Evolutionary conservation across 1,284 basidiomycete species (phyloP).

Genomic region (Peniophora sp.): DNA sequence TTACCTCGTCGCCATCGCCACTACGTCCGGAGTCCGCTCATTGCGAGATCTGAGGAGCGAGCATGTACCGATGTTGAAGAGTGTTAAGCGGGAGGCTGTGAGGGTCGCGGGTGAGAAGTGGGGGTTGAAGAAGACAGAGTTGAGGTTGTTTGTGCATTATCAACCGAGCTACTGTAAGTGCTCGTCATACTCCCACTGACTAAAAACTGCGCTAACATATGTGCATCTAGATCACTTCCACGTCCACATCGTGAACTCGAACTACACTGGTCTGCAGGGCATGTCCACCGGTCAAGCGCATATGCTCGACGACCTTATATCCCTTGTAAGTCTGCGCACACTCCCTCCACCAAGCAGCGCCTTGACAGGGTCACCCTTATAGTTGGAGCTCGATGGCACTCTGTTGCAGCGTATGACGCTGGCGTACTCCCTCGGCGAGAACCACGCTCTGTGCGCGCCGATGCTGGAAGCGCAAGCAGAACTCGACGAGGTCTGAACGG

Average conservation of each 20-base stretch:
- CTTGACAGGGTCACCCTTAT: too few relatives aligned
- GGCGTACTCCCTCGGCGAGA: constrained; percentile 77
- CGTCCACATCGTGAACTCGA: constrained; percentile 86
- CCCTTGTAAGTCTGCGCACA: constrained; percentile 61
- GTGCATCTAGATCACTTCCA: constrained; percentile 78
- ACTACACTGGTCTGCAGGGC: constrained; percentile 56
- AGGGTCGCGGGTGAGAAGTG: constrained; percentile 52
- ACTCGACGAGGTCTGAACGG: constrained; percentile 8
- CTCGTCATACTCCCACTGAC: not conserved
- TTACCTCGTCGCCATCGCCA: constrained; percentile 70
- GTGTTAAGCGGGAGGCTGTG: constrained; percentile 53
- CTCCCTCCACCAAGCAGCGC: too few relatives aligned
- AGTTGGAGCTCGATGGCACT: constrained; percentile 59
- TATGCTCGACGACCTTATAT: constrained; percentile 87
- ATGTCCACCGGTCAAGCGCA: constrained; percentile 90
- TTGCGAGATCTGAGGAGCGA: constrained; percentile 61
- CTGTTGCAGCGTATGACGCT: constrained; percentile 69
- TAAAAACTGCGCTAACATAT: not conserved
- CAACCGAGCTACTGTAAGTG: constrained; percentile 91
- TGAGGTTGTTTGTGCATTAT: constrained; percentile 89
- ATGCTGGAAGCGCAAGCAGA: constrained; percentile 30
- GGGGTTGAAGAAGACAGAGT: constrained; percentile 46
- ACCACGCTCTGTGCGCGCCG: constrained; percentile 60
- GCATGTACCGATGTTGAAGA: constrained; percentile 66
- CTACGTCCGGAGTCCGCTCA: constrained; percentile 48